These are phyloP conservation scores for Neonectria punicea DNA, from an alignment of 2,329 filamentous ascomycete genomes.

Conservation along the genomic window DNA sequence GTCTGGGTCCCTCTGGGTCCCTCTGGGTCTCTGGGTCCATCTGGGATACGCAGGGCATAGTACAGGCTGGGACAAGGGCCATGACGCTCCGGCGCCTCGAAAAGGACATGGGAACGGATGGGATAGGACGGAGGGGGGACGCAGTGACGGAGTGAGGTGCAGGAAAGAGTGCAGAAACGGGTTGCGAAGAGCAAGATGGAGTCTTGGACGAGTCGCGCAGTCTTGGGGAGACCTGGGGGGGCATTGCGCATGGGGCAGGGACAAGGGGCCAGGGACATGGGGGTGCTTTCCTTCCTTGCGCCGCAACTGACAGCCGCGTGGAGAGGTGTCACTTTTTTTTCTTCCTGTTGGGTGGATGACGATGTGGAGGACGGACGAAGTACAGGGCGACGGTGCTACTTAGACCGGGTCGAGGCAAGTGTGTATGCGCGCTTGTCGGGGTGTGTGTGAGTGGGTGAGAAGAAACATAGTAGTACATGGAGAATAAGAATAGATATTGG, in stretches of 20 bases:
- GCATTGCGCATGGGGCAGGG: slow-evolving; percentile 42
- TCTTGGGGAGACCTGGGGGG: slow-evolving; percentile 32
- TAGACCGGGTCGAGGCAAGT: not conserved
- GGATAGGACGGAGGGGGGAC: not conserved
- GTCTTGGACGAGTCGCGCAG: not conserved
- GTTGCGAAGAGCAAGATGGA: slow-evolving; percentile 13
- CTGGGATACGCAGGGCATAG: not conserved
- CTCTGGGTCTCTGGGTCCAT: not conserved
- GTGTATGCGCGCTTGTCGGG: slow-evolving; percentile 5
- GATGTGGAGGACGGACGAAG: slow-evolving; percentile 12
- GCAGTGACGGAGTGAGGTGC: not conserved
- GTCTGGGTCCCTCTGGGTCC: not conserved
- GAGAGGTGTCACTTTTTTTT: slow-evolving; percentile 22
- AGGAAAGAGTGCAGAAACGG: slow-evolving; percentile 1
- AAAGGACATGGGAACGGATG: not conserved
- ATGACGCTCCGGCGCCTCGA: not conserved
- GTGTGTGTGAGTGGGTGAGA: not conserved
- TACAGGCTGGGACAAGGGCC: not conserved
- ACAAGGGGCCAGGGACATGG: slow-evolving; percentile 37
- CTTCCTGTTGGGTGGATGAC: slow-evolving; percentile 14
- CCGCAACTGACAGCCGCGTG: slow-evolving; percentile 33
- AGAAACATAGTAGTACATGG: too few species aligned
- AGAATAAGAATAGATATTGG: too few species aligned
- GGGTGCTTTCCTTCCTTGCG: slow-evolving; percentile 34
- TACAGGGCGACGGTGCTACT: slow-evolving; percentile 1